Base-by-base conservation (phyloP, 78 protist genomes). In the Dictyostelium capitatum region DNA sequence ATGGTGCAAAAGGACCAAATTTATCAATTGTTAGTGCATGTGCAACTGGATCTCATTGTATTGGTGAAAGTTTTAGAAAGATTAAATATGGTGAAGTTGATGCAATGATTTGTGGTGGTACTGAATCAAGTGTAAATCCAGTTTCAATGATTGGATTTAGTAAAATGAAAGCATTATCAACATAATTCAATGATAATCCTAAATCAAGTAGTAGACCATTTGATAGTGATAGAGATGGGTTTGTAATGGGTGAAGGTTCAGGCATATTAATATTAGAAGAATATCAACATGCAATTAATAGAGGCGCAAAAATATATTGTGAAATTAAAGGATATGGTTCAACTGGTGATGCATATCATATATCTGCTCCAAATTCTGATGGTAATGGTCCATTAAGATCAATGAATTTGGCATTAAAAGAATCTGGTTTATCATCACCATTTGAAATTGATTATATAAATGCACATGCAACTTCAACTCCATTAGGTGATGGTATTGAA, bases 401-500 rank as follows among this genome's bases (percentile, higher is more conserved):
- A 89, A 97, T 98, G 98, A n/a, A 25, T 23, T 41, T 50, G 23
- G 98, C 98, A 30, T n/a, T 89, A 15, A 4, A 64, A 9, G 87
- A 47, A 23, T 89, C 97, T 14, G 78, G 74, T 28, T 8, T 79
- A 15, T 11, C 47, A 6, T 23, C 30, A 8, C 28, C 83, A 0
- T 43, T 72, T 3, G 62, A 82, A 7, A 48, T 98, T 41, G 98
- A 62, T 12, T 98, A 99, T 78, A 54, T 99, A 73, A 98, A 98
- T 67, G 99, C 99, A 3, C 99, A 99, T 37, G 98, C 99, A 28
- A 99, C 99, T 2, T 98, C 99, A 11, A 99, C 99, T 0, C 99
- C 99, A 6, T n/a, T 90, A 11, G 98, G 98, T 1, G 97, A 98
- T 41, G 95, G 43, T 19, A 67, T 97, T 6, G 99, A 98, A 79